Evolutionary conservation across 371 early-diverging fungal genomes (phyloP), one percentile per base, ranked within the genome.

Genomic region (Rhizomucor miehei): DNA sequence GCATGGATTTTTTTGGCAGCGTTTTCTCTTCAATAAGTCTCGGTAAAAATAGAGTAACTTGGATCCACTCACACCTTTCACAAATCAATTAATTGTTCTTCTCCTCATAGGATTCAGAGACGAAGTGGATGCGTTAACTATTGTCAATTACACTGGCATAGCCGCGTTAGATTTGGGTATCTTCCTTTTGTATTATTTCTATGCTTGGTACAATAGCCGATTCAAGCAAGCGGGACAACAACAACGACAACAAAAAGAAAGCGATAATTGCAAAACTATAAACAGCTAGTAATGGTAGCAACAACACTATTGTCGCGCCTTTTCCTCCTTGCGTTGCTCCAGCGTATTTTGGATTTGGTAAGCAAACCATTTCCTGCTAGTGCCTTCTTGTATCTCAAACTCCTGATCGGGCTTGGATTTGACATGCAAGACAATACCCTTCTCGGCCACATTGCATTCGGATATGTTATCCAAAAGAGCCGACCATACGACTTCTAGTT

Each of bases 401-500:
- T 17, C 53, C 4, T 29, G 40, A 6, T 5, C 29, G 16, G 41
- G 16, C 5, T n/a, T 24, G 8, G 45, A 8, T 21, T 56, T 61
- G 19, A 58, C 29, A 14, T 54, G 37, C 24, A 70, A 48, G 25
- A 54, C 36, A 4, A 70, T 43, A 8, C 62, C 64, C 34, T 62
- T 50, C 1, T 11, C 12, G 2, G n/a, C 39, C 5, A 37, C 16
- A 13, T 57, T 41, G 12, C 58, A 60, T 3, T 29, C 39, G 6
- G 46, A 48, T 2, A 73, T 21, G 0, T 40, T 37, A 19, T 69
- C 62, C 6, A 79, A 53, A n/a, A 48, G 55, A 12, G 65, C 56
- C 25, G 69, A 74, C 80, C 82, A 88, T 38, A 87, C 86, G 9
- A 87, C 71, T 38, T 75, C 81, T 1, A 84, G 65, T 50, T 71